Evolutionary conservation across 441 rosid species (phyloP).

Genomic region (Corymbia citriodora): DNA sequence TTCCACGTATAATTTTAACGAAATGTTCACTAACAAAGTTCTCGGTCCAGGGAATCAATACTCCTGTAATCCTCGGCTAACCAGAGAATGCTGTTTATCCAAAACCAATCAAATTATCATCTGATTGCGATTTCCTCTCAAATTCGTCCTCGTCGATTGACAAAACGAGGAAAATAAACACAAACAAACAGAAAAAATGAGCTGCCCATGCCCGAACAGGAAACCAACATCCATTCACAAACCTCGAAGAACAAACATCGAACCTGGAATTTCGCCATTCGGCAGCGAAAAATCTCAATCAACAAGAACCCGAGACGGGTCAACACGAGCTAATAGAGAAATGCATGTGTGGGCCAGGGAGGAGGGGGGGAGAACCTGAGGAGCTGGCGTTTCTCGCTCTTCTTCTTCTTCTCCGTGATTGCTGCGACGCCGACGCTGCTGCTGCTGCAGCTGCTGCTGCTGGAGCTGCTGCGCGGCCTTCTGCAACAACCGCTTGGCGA

Average conservation of each 20-base stretch:
- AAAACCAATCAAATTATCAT: not conserved
- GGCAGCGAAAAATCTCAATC: not conserved
- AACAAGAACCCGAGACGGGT: not conserved
- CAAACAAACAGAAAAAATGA: not conserved
- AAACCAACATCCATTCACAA: not conserved
- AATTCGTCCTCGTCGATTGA: not conserved
- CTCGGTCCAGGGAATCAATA: not conserved
- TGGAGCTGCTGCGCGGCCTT: slow-evolving; percentile 18
- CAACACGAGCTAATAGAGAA: not conserved
- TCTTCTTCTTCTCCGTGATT: not conserved
- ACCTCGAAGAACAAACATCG: not conserved
- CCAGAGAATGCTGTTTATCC: not conserved
- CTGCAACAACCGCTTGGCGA: slow-evolving; percentile 54
- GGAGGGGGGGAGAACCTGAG: slow-evolving; percentile 19
- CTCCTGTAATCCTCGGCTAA: not conserved
- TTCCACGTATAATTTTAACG: not conserved
- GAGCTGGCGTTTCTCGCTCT: not conserved
- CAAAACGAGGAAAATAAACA: not conserved
- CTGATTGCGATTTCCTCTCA: not conserved
- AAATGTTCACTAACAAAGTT: not conserved
- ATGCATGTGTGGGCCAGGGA: not conserved
- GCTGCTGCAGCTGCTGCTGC: slow-evolving; percentile 4
- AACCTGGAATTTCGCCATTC: not conserved
- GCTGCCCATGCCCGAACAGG: not conserved
- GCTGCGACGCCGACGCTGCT: not conserved